Conservation (phyloP, 805 yeast species). For the Metschnikowia cubensis region DNA sequence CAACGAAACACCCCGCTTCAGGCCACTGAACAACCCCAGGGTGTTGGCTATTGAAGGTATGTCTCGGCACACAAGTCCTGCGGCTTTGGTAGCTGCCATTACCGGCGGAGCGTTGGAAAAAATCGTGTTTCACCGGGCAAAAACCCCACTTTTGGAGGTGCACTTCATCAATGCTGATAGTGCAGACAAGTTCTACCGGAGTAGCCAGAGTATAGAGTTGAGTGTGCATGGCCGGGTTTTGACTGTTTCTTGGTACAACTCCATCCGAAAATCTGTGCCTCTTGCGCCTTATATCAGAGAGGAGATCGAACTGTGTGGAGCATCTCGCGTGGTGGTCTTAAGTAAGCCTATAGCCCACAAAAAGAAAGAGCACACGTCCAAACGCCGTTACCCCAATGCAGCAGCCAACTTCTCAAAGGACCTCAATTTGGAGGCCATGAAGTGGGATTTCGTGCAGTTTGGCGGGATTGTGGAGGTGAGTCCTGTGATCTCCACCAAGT, state of each 20-base stretch:
- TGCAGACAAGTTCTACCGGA: conserved; percentile 53
- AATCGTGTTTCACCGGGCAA: conserved; percentile 27
- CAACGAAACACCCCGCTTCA: neutral
- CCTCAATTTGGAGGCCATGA: conserved; percentile 43
- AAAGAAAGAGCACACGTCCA: neutral
- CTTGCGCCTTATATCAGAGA: conserved; percentile 22
- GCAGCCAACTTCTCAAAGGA: conserved; percentile 36
- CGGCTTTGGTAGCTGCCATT: conserved; percentile 50
- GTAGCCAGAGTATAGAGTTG: conserved; percentile 45
- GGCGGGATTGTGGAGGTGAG: conserved; percentile 60
- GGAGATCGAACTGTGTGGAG: conserved; percentile 41
- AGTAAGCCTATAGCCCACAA: conserved; percentile 17
- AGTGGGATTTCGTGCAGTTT: conserved; percentile 48
- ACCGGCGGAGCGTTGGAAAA: conserved; percentile 70
- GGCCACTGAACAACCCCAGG: conserved; percentile 2
- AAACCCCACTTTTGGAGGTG: conserved; percentile 35
- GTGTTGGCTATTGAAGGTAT: conserved; percentile 37
- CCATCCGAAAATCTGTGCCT: conserved; percentile 16
- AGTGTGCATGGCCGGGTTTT: conserved; percentile 54
- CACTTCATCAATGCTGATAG: conserved; percentile 50
- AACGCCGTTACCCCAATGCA: conserved; percentile 40
- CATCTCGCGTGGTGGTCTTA: conserved; percentile 53
- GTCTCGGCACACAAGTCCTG: conserved; percentile 43
- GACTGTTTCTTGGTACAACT: conserved; percentile 44
- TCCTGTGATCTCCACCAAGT: conserved; percentile 63